Base-by-base conservation (phyloP, 257 asterid species). In the Thymus mandschuricus region DNA sequence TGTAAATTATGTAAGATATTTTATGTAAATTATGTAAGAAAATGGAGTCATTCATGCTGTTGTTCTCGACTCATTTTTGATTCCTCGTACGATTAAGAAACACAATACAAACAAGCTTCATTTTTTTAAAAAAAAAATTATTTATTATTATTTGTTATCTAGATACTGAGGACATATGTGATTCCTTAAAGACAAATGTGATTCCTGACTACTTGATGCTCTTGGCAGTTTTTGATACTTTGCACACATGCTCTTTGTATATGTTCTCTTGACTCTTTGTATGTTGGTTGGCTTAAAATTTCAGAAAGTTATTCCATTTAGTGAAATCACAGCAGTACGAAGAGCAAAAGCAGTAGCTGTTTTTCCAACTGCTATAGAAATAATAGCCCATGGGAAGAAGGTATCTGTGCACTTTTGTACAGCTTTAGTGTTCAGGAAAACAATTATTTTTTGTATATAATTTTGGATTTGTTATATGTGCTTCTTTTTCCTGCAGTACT, bases 311-410 rank as follows among this genome's bases (percentile, higher is more conserved):
- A 92, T 95, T 69, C 88, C 89, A 62, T 87, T 89, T 80, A 82
- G 66, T 65, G 98, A 89, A 83, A 71, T 95, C 81, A 89, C 98
- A 68, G 79, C 88, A 15, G 89, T 95, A 62, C 84, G 86, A 78
- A 87, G 97, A 82, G 98, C 99, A 34, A 95, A 87, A 76, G 87
- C 92, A 69, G 98, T 90, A 29, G 98, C 91, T 57, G 89, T 95
- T 69, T 92, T 95, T 78, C 98, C 98, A 5, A 92, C 97, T 34
- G 97, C 99, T 49, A 95, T 95, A 78, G 98, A 95, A 88, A 79
- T 95, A 75, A 76, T 81, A 67, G 91, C 96, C 27, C 96, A 87
- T 51, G 99, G 75, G 60, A 90, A 88, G 89, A 95, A 89, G 99
- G 99, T 92, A 82, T 8, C 51, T 35, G 44, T 68, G 74, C 61